Base-by-base conservation (phyloP, 208 protist species). In the Plasmodiophora brassicae region DNA sequence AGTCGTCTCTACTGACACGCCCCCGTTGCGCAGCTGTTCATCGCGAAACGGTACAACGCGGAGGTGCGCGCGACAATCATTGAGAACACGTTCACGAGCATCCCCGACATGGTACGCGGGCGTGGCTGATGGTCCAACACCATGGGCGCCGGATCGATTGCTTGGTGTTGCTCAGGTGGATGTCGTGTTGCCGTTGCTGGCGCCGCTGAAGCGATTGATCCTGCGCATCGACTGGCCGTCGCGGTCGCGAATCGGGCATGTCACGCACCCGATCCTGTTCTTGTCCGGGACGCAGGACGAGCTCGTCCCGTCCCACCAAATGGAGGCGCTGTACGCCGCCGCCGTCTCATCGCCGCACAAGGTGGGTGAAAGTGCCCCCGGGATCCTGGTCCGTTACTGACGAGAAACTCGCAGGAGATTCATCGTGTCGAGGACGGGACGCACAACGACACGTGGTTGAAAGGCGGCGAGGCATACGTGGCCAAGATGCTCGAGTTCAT, bases 31-130 rank as follows among this genome's bases (percentile, higher is more conserved):
- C n/a, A n/a, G n/a, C n/a, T n/a, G n/a, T n/a, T n/a, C n/a, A 54
- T 43, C 14, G 65, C n/a, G 71, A 54, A 25, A 45, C 35, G 14
- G 54, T 85, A 32, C 53, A 1, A 8, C 0, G 84, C 46, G 0
- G 0, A 90, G 71, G n/a, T 91, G n/a, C 43, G 53, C 0, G 89
- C 71, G 28, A 71, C 88, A 46, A 89, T 91, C 45, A 57, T 91
- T 0, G 89, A 91, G 83, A 91, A 91, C 54, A 91, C 89, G 0
- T 91, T 91, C 54, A 89, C 86, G 0, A 50, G 35, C 45, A 91
- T 91, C 25, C 50, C 85, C 45, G 89, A 91, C 54, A 89, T 91
- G 89, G 87, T 91, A 25, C 20, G 50, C 5, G 20, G 41, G 32
- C n/a, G 20, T 5, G n/a, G n/a, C n/a, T n/a, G n/a, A n/a, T n/a